Conservation (phyloP, 2,329 filamentous ascomycete genomes). For the Clonostachys sp. region DNA sequence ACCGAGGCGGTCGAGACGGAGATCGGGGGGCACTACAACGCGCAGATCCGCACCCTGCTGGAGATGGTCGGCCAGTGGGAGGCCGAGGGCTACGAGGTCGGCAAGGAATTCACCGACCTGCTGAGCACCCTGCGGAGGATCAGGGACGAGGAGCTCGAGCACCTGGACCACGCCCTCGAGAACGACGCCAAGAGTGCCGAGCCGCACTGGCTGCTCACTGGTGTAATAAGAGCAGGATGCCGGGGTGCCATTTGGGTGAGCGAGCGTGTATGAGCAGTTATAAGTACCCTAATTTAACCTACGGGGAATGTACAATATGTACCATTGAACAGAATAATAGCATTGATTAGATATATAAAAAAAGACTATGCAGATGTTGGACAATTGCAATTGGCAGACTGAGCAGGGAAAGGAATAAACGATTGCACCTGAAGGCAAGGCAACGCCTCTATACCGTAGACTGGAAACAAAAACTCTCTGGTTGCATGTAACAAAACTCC, state of each 20-base stretch:
- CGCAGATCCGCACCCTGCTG: constrained; percentile 77
- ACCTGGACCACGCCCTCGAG: constrained; percentile 90
- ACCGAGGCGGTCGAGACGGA: constrained; percentile 98
- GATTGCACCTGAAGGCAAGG: too few relatives aligned
- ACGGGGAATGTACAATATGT: too few relatives aligned
- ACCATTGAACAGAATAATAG: too few relatives aligned
- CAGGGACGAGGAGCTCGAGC: constrained; percentile 93
- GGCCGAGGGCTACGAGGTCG: constrained; percentile 71
- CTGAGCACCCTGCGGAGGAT: constrained; percentile 74
- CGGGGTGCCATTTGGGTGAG: constrained; percentile 89
- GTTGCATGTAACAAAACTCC: neutral
- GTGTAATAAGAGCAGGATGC: constrained; percentile 85
- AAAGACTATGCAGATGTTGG: neutral
- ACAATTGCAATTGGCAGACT: neutral
- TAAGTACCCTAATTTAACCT: too few relatives aligned
- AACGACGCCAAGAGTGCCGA: constrained; percentile 87
- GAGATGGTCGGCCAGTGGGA: constrained; percentile 78
- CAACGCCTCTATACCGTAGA: too few relatives aligned
- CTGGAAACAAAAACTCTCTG: neutral
- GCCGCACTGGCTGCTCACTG: constrained; percentile 85
- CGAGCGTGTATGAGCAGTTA: constrained; percentile 33
- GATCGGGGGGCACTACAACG: constrained; percentile 94
- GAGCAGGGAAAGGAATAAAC: neutral
- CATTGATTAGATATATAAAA: neutral
- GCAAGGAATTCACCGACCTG: constrained; percentile 71